phyloP scores from a whole-genome alignment of 106 monocot species.

The Dendrobium catenatum region DNA sequence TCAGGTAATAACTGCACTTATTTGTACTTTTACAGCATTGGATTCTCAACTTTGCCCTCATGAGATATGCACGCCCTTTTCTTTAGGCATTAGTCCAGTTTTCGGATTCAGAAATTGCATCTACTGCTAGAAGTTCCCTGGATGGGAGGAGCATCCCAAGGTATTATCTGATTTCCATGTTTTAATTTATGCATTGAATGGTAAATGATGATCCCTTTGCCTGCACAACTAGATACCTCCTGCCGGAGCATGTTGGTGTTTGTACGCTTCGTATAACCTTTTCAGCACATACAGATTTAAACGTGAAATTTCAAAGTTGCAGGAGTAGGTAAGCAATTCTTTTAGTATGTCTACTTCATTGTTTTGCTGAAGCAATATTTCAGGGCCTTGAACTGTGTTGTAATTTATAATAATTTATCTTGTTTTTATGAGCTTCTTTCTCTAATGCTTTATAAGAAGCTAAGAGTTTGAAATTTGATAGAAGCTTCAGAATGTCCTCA shows the following conservation, averaged over 20 bases:
- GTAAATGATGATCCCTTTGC: background rate
- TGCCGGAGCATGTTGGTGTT: background rate
- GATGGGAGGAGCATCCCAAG: conserved; percentile 68
- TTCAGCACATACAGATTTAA: background rate
- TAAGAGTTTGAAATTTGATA: too few relatives aligned
- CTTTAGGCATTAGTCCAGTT: conserved; percentile 54
- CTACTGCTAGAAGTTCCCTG: conserved; percentile 42
- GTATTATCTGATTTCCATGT: conserved; percentile 5
- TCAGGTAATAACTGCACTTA: conserved; percentile 31
- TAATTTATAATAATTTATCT: too few relatives aligned
- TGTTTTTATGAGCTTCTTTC: too few relatives aligned
- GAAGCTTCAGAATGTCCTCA: too few relatives aligned
- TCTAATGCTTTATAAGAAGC: too few relatives aligned
- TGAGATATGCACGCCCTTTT: background rate
- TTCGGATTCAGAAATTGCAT: conserved; percentile 43
- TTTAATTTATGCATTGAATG: background rate
- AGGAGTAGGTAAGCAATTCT: background rate
- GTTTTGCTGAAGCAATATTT: too few relatives aligned
- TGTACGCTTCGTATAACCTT: background rate
- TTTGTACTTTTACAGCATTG: background rate
- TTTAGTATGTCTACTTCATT: background rate
- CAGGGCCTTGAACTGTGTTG: too few relatives aligned
- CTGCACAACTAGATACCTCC: background rate
- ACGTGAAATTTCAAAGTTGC: background rate
- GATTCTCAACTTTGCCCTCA: background rate